phyloP scores from a whole-genome alignment of 164 flowering plant species.

The Cinnamomum chago region DNA sequence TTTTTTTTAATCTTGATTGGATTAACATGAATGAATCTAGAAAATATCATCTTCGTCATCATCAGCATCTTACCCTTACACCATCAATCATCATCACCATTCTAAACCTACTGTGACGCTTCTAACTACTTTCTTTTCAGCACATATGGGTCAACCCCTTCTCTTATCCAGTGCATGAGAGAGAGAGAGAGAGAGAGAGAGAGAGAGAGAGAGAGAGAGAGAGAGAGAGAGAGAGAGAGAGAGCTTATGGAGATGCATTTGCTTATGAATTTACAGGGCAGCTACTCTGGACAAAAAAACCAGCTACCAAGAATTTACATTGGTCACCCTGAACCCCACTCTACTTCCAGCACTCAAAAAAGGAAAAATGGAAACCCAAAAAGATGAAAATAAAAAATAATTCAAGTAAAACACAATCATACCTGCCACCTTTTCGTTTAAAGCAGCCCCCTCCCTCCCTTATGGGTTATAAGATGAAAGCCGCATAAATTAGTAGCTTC shows the following conservation, averaged over 20 bases:
- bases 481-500: conserved; percentile 24
- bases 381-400: conserved; percentile 9
- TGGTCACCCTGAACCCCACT: conserved; percentile 35
- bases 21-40: too few species aligned
- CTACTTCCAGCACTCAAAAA: conserved; percentile 21
- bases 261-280: conserved; percentile 43
- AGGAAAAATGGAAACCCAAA: conserved; percentile 20
- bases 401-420: conserved; percentile 23
- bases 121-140: too few species aligned
- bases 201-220: too few species aligned
- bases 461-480: conserved; percentile 22
- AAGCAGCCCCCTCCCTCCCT: conserved; percentile 18
- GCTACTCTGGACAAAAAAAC: conserved; percentile 33
- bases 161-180: too few species aligned
- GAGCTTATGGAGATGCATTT: conserved; percentile 17
- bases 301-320: conserved; percentile 62
- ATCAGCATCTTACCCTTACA: too few species aligned
- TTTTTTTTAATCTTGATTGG: too few species aligned
- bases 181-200: too few species aligned
- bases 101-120: not conserved
- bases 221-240: not conserved
- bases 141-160: too few species aligned
- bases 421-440: conserved; percentile 10
- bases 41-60: too few species aligned
- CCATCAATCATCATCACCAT: not conserved